phyloP scores from a whole-genome alignment of 108 stramenopile species.

The Nitzschia sp. region DNA sequence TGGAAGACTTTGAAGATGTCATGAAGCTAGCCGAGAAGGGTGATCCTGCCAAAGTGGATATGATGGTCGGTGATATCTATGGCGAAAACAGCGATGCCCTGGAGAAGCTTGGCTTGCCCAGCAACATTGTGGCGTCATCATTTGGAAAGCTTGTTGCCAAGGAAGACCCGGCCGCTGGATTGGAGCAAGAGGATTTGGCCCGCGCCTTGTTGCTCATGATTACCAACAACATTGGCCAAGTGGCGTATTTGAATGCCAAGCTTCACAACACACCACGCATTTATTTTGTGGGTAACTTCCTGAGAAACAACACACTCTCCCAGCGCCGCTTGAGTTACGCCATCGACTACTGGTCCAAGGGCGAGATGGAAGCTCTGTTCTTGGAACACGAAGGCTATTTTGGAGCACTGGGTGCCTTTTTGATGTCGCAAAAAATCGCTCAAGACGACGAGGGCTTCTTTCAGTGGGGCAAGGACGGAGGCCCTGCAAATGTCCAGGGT shows the following conservation, averaged over 20 bases:
- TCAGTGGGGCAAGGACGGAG: conserved; percentile 19
- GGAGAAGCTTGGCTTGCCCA: conserved; percentile 87
- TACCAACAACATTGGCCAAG: conserved; percentile 98
- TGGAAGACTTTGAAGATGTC: conserved; percentile 89
- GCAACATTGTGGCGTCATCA: conserved; percentile 91
- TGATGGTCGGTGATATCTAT: conserved; percentile 98
- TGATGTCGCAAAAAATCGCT: conserved; percentile 71
- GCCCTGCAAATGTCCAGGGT: background rate
- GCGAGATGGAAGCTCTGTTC: conserved; percentile 97
- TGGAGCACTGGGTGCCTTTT: conserved; percentile 91
- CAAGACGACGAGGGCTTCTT: conserved; percentile 40
- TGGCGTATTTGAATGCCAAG: conserved; percentile 94
- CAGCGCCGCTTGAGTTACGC: conserved; percentile 90
- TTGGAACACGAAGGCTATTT: conserved; percentile 95
- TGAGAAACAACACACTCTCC: conserved; percentile 92
- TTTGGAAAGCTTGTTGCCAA: conserved; percentile 98
- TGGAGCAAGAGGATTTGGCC: conserved; percentile 93
- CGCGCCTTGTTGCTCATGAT: conserved; percentile 96
- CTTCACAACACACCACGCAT: conserved; percentile 86
- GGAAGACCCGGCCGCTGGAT: conserved; percentile 77
- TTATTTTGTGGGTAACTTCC: conserved; percentile 97
- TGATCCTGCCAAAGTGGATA: conserved; percentile 81
- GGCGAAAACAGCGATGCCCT: conserved; percentile 87
- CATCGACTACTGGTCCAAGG: conserved; percentile 96
- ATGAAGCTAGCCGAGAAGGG: conserved; percentile 92